Conservation (phyloP, 2,329 filamentous ascomycete genomes). For the Xylaria sp. region DNA sequence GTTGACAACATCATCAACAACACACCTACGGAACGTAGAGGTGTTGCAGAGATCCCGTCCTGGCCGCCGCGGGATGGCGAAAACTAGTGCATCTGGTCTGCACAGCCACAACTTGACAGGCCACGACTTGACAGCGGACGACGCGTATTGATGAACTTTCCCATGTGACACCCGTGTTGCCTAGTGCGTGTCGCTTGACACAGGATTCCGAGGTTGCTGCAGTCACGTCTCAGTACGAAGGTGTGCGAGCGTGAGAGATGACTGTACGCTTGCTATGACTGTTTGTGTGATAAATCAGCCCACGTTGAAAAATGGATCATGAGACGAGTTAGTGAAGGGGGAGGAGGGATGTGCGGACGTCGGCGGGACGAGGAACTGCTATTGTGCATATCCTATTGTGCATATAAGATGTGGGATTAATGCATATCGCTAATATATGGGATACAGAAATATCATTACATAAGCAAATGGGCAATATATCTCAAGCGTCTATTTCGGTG, state of each 20-base stretch:
- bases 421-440: background rate
- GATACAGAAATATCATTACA: background rate
- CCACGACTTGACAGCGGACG: background rate
- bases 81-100: background rate
- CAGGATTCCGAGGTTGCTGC: background rate
- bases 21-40: background rate
- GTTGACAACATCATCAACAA: background rate
- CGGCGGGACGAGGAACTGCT: background rate
- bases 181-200: background rate
- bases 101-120: background rate
- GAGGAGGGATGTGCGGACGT: background rate
- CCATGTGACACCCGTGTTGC: too few species aligned
- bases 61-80: background rate
- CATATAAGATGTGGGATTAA: background rate
- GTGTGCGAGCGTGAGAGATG: background rate
- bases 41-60: background rate
- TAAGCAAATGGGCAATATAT: background rate
- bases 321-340: background rate
- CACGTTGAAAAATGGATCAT: constrained; percentile 13
- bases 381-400: background rate
- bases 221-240: background rate
- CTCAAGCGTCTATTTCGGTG: too few species aligned
- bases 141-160: background rate
- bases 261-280: background rate
- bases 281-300: constrained; percentile 6